These are phyloP conservation scores for Beauveria bassiana DNA, from an alignment of 2,329 filamentous ascomycete species.

Conservation along the genomic window DNA sequence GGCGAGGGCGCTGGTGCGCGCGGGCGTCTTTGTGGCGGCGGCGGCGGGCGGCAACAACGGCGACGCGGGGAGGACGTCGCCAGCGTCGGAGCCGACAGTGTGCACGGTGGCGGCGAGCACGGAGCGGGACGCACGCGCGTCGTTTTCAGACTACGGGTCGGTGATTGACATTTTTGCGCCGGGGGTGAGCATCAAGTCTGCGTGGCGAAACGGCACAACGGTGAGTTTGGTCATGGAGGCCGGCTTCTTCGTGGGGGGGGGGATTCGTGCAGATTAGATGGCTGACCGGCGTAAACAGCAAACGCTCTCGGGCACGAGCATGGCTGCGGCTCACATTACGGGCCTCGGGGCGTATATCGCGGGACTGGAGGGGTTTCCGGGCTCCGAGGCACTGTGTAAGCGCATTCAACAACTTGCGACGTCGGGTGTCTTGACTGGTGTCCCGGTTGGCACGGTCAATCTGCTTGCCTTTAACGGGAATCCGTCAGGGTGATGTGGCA, in stretches of 20 bases:
- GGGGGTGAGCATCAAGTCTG: conserved; percentile 33
- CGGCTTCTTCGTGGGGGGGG: too few relatives aligned
- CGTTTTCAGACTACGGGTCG: conserved; percentile 36
- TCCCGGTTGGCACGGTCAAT: conserved; percentile 38
- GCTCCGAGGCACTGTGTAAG: conserved; percentile 36
- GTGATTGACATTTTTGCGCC: conserved; percentile 40
- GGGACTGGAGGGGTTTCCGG: conserved; percentile 13
- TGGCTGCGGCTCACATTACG: conserved; percentile 37
- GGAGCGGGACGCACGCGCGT: conserved; percentile 25
- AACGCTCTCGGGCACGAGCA: conserved; percentile 38
- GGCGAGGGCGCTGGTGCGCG: conserved; percentile 31
- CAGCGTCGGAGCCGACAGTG: conserved; percentile 16
- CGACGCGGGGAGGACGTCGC: conserved; percentile 14
- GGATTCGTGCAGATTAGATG: background rate
- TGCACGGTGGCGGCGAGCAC: conserved; percentile 17
- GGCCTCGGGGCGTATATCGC: conserved; percentile 25
- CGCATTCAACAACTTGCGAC: conserved; percentile 36
- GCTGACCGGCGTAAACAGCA: conserved; percentile 6
- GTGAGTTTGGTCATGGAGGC: conserved; percentile 11
- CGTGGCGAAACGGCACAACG: conserved; percentile 34
- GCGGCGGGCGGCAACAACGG: conserved; percentile 38
- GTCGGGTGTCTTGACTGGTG: conserved; percentile 29
- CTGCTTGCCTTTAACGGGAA: conserved; percentile 45
- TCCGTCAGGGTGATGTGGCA: background rate
- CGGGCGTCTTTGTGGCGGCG: conserved; percentile 40